phyloP scores from a whole-genome alignment of 345 rosid genomes.

The Dipteronia sinensis region DNA sequence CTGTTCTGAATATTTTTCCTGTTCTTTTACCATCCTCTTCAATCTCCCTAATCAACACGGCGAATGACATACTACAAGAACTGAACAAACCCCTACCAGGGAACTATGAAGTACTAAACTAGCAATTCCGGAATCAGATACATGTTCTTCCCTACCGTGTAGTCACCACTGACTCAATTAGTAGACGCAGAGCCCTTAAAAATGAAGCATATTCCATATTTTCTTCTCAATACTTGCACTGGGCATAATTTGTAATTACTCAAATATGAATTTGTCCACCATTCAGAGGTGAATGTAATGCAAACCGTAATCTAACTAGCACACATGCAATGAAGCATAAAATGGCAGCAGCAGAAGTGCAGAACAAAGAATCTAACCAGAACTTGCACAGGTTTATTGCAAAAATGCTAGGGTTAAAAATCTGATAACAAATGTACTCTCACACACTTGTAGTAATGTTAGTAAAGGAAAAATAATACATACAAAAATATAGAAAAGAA shows the following conservation, averaged over 20 bases:
- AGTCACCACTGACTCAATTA: neutral
- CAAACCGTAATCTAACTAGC: neutral
- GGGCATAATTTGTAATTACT: neutral
- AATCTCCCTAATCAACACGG: neutral
- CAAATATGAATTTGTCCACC: neutral
- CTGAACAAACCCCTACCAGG: neutral
- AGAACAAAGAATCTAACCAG: neutral
- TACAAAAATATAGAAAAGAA: neutral
- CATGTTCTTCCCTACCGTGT: neutral
- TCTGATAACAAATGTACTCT: slow-evolving; percentile 7
- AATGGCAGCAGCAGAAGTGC: neutral
- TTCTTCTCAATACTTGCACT: neutral
- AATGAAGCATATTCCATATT: neutral
- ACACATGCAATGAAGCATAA: neutral
- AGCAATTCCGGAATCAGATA: neutral
- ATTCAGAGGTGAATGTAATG: neutral
- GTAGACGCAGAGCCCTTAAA: slow-evolving; percentile 9
- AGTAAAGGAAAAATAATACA: neutral
- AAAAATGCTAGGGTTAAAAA: neutral
- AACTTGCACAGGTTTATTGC: neutral
- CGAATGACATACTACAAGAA: neutral
- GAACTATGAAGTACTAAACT: neutral
- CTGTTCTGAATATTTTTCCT: neutral
- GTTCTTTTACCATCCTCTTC: neutral
- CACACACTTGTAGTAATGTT: neutral